Conservation (phyloP, 2,329 filamentous ascomycete genomes). For the Coleophoma eucalyptorum region DNA sequence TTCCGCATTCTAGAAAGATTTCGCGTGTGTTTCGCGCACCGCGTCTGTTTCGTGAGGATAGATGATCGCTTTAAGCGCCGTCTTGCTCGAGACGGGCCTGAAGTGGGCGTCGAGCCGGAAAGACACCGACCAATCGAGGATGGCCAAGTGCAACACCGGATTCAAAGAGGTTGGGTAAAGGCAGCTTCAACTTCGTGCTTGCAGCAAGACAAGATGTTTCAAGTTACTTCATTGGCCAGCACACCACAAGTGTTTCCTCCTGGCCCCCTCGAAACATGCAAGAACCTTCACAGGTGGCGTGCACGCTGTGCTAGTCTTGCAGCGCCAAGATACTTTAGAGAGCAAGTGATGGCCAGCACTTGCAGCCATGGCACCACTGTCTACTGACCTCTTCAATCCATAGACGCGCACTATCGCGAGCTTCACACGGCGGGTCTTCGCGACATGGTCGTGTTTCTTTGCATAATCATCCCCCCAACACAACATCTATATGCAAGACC, state of each 20-base stretch:
- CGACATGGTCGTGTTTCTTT: conserved; percentile 22
- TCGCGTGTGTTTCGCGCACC: conserved; percentile 6
- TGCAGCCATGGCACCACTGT: background rate
- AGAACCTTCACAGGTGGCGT: background rate
- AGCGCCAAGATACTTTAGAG: too few relatives aligned
- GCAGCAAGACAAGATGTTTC: conserved; percentile 10
- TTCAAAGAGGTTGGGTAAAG: too few relatives aligned
- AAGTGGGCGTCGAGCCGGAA: background rate
- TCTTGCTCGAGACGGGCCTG: background rate
- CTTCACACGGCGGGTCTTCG: conserved; percentile 6
- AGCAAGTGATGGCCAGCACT: background rate
- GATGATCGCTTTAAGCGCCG: conserved; percentile 8
- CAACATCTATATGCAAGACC: too few relatives aligned
- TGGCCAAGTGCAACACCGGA: too few relatives aligned
- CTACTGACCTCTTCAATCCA: background rate
- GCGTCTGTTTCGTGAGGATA: conserved; percentile 3
- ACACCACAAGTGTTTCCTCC: conserved; percentile 1
- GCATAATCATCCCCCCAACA: background rate
- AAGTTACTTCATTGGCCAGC: conserved; percentile 14
- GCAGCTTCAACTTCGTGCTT: background rate
- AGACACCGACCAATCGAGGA: conserved; percentile 8
- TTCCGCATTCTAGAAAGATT: too few relatives aligned
- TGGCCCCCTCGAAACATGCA: conserved; percentile 58
- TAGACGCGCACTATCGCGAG: background rate
- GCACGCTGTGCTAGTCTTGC: background rate